Evolutionary conservation across 2,329 filamentous ascomycete species (phyloP).

Genomic region (Phoma sp.): DNA sequence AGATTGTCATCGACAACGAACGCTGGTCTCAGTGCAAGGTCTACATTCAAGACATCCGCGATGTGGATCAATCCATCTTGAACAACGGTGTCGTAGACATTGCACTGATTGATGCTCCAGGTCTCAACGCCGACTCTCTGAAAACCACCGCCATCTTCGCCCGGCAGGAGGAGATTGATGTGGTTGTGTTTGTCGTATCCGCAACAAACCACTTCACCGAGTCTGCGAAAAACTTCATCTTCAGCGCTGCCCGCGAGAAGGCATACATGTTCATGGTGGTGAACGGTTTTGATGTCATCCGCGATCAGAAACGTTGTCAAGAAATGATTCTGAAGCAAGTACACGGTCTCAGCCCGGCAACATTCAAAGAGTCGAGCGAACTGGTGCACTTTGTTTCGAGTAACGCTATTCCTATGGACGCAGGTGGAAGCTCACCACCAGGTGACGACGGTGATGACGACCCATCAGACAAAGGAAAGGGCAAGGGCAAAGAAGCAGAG

Average conservation of each 20-base stretch:
- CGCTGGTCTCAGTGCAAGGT: constrained; percentile 95
- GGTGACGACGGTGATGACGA: constrained; percentile 52
- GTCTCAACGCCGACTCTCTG: constrained; percentile 92
- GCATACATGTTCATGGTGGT: constrained; percentile 99
- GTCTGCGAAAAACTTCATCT: constrained; percentile 97
- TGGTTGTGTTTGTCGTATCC: constrained; percentile 97
- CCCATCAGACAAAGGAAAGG: constrained; percentile 56
- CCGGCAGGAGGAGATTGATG: constrained; percentile 96
- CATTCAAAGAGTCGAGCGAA: constrained; percentile 89
- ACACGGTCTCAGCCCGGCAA: constrained; percentile 83
- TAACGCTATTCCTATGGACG: constrained; percentile 82
- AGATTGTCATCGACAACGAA: constrained; percentile 87
- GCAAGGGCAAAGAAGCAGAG: constrained; percentile 75
- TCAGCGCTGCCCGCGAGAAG: constrained; percentile 93
- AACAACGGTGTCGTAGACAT: constrained; percentile 99
- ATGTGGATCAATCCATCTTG: constrained; percentile 89
- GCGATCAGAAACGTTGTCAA: constrained; percentile 88
- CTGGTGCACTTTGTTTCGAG: constrained; percentile 98
- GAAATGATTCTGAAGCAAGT: constrained; percentile 95
- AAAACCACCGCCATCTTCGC: constrained; percentile 98
- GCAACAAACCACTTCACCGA: constrained; percentile 98
- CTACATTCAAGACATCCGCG: constrained; percentile 88
- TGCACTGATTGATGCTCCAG: constrained; percentile 94
- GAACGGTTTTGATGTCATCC: constrained; percentile 94
- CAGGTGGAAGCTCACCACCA: constrained; percentile 38